Evolutionary conservation across 163 green algal species (phyloP), one percentile per base, ranked within the genome.

Genomic region (Trebouxia gelatinosa): DNA sequence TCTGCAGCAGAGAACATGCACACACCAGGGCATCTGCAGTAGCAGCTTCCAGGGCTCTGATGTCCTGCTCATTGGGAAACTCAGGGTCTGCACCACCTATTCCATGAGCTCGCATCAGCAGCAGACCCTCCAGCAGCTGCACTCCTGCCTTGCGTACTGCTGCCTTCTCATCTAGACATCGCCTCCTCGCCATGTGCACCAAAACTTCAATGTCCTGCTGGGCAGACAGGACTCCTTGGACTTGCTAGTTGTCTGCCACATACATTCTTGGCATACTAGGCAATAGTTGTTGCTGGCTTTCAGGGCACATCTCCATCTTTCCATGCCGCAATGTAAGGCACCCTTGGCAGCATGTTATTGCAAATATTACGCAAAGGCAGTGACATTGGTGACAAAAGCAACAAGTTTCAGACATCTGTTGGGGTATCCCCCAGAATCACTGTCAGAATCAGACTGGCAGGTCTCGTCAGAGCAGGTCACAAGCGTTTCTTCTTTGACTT

Each of bases 81-180:
- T 76, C 71, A 40, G 59, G 5, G 13, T 51, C 37, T 21, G 71
- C 50, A 13, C 64, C 70, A 11, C 77, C 59, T 35, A 37, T 13
- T 28, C 40, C 64, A 28, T n/a, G 37, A 13, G 65, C 35, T 58
- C 31, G 70, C 75, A 93, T 78, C 57, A 89, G 46, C 61, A 92
- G 68, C 66, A 87, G 38, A 6, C 70, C 80, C 75, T 91, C 85
- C 79, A 95, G 86, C 70, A 93, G 85, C 83, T 83, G 61, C 77
- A 94, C 62, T 21, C 79, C 89, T 26, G 83, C 84, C 68, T 91
- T 91, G 65, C 91, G 86, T 66, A 94, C 91, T 0, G 81, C 75
- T 19, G 85, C 91, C 79, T 94, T 93, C 37, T 90, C 84, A 77
- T 96, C 91, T 6, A 76, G 61, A 71, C 81, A 87, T 26, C 90